phyloP scores from a whole-genome alignment of 495 filamentous ascomycete genomes.

The Penicillium canescens region DNA sequence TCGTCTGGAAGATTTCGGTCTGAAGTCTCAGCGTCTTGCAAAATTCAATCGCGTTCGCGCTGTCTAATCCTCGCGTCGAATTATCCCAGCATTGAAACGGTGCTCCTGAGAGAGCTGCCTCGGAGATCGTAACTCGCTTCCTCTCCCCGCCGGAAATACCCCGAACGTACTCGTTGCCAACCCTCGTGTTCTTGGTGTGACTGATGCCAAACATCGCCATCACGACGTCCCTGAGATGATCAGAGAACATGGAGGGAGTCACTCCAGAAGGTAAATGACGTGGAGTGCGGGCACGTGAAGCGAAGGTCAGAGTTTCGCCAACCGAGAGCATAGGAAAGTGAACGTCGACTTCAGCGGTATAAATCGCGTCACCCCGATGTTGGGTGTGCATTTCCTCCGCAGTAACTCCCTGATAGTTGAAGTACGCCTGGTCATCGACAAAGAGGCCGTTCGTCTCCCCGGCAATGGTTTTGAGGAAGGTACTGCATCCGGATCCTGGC shows the following conservation, averaged over 20 bases:
- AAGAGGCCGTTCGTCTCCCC: constrained; percentile 67
- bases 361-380: constrained; percentile 54
- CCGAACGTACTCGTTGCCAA: constrained; percentile 74
- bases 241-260: constrained; percentile 32
- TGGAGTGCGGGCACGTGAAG: constrained; percentile 47
- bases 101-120: constrained; percentile 61
- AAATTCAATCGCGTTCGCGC: constrained; percentile 73
- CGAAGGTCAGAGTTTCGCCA: constrained; percentile 60
- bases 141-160: constrained; percentile 79
- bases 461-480: constrained; percentile 66
- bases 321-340: constrained; percentile 63
- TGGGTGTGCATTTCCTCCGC: constrained; percentile 51
- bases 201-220: constrained; percentile 57
- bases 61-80: constrained; percentile 76
- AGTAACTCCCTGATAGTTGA: constrained; percentile 65
- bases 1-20: constrained; percentile 66
- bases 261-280: constrained; percentile 8
- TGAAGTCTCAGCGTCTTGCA: constrained; percentile 64
- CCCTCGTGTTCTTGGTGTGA: constrained; percentile 42
- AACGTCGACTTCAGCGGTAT: constrained; percentile 42
- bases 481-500: constrained; percentile 64
- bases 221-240: constrained; percentile 51
- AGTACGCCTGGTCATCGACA: constrained; percentile 47
- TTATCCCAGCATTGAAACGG: constrained; percentile 80
- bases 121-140: constrained; percentile 58